phyloP scores from a whole-genome alignment of 2,329 filamentous ascomycete species.

The Fusarium nelsonii region DNA sequence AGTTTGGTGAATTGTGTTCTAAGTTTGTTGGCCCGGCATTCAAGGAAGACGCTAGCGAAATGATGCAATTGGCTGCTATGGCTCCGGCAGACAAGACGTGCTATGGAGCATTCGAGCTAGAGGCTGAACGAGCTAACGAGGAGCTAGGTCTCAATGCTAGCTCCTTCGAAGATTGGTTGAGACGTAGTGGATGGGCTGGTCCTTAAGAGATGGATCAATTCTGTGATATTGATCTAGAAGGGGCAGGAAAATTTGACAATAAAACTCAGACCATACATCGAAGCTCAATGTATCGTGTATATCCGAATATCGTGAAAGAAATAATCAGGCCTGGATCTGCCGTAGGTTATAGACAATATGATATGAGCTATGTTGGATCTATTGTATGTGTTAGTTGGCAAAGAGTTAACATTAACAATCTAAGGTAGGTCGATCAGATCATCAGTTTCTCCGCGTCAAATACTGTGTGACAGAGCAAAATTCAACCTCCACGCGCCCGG shows the following conservation, averaged over 20 bases:
- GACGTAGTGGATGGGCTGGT: background rate
- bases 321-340: no score
- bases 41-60: background rate
- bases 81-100: background rate
- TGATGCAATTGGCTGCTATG: conserved; percentile 1
- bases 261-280: no score
- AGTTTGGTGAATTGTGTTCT: background rate
- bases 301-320: no score
- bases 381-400: no score
- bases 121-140: background rate
- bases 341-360: no score
- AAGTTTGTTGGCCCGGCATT: background rate
- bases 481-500: background rate
- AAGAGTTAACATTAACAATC: no score
- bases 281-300: no score
- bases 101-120: background rate
- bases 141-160: background rate
- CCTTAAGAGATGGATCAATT: background rate
- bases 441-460: no score
- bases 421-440: no score
- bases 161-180: background rate
- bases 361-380: no score
- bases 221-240: no score
- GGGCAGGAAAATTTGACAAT: no score
- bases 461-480: background rate